Conservation (phyloP, 305 asterid species). For the Rubia balearica region DNA sequence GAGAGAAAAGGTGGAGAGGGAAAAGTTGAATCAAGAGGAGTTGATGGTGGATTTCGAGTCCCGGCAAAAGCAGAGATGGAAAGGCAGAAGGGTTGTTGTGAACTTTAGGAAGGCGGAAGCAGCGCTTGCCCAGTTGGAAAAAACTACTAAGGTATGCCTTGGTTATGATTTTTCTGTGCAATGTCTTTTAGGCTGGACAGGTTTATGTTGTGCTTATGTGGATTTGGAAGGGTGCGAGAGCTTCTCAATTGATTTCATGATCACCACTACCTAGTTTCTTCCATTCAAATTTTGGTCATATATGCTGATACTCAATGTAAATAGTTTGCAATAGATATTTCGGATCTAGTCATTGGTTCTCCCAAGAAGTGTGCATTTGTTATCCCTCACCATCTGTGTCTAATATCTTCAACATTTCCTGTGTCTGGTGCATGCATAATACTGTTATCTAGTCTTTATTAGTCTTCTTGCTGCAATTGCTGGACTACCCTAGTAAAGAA, state of each 20-base stretch:
- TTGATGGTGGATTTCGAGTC: conserved; percentile 65
- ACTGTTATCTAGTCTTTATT: background rate
- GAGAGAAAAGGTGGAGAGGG: conserved; percentile 45
- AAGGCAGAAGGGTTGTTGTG: conserved; percentile 46
- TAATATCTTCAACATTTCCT: background rate
- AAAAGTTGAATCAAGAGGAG: conserved; percentile 41
- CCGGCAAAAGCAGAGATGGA: conserved; percentile 79
- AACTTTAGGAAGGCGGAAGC: conserved; percentile 78
- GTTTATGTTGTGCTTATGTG: background rate
- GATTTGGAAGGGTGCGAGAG: background rate
- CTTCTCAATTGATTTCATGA: background rate
- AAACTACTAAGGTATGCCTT: background rate
- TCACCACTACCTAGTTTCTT: background rate
- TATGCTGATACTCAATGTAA: background rate
- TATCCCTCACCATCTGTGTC: background rate
- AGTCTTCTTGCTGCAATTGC: background rate
- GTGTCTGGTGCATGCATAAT: background rate
- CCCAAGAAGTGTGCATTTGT: background rate
- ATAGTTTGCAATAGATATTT: background rate
- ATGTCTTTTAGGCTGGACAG: background rate
- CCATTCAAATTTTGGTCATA: background rate
- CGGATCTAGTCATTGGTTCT: background rate
- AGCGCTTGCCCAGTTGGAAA: conserved; percentile 73
- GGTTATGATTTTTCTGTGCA: background rate
- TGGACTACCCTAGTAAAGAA: background rate